phyloP scores from a whole-genome alignment of 1,139 yeast genomes.

The Diutina rugosa region DNA sequence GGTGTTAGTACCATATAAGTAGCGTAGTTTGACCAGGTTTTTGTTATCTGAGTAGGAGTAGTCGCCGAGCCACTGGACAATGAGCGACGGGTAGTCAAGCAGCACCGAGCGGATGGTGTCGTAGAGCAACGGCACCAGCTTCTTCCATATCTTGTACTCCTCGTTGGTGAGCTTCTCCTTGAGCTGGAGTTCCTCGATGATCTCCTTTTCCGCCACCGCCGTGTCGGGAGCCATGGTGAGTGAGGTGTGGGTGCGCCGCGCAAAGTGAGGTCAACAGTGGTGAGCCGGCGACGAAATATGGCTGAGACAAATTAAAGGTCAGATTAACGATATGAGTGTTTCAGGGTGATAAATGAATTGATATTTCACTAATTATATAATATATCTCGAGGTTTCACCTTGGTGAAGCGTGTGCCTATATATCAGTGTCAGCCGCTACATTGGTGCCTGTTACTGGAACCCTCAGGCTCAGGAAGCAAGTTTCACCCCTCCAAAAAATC shows the following conservation, averaged over 20 bases:
- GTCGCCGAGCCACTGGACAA: constrained; percentile 37
- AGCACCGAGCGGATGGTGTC: constrained; percentile 63
- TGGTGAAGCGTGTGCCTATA: no score
- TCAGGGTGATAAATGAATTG: no score
- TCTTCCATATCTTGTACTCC: constrained; percentile 91
- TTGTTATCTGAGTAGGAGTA: constrained; percentile 20
- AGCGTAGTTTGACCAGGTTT: constrained; percentile 23
- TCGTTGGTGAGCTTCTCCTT: constrained; percentile 42
- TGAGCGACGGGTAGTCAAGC: constrained; percentile 46
- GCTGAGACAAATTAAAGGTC: no score
- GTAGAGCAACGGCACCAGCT: constrained; percentile 82
- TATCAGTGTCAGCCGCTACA: no score
- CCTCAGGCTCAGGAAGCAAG: no score
- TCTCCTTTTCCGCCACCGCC: constrained; percentile 16
- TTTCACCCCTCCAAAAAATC: background rate
- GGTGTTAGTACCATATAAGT: constrained; percentile 38
- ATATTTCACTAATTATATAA: no score
- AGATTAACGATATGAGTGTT: no score
- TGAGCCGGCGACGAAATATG: background rate
- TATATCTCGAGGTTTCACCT: no score
- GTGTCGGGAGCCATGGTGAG: constrained; percentile 4
- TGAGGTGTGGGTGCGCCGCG: background rate
- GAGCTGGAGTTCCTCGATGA: constrained; percentile 30
- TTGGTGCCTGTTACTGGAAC: no score
- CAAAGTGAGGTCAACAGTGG: background rate